A percentile compares a stretch with the other conserved stretches of the same genome.
These are phyloP conservation scores for Dothideomycetes sp. DNA, from an alignment of 2,329 filamentous ascomycete genomes.

Conservation along the genomic window DNA sequence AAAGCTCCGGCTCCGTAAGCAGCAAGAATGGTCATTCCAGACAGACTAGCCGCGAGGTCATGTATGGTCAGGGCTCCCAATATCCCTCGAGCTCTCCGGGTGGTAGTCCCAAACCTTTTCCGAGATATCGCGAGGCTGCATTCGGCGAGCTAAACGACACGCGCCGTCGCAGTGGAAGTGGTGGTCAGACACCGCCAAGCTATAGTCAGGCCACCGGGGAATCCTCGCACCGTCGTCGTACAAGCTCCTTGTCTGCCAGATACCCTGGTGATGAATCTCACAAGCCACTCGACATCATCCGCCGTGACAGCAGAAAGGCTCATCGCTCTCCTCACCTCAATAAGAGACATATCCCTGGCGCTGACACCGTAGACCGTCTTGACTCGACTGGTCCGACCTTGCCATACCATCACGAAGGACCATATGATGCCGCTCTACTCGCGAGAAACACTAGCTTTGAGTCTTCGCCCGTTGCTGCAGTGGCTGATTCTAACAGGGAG, in stretches of 20 bases:
- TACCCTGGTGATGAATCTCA: slow-evolving; percentile 55
- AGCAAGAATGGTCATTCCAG: not conserved
- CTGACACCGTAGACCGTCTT: slow-evolving; percentile 72
- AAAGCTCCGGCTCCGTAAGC: slow-evolving; percentile 8
- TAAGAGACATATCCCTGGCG: slow-evolving; percentile 53
- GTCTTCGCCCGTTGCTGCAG: slow-evolving; percentile 63
- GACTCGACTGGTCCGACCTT: slow-evolving; percentile 54
- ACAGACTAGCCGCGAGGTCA: slow-evolving; percentile 14
- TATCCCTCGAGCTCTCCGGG: slow-evolving; percentile 39
- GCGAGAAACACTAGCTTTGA: slow-evolving; percentile 57
- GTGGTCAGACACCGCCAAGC: slow-evolving; percentile 4
- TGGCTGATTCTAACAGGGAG: slow-evolving; percentile 60
- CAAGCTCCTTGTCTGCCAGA: slow-evolving; percentile 46
- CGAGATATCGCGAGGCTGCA: slow-evolving; percentile 35
- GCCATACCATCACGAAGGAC: slow-evolving; percentile 79
- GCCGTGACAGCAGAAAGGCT: slow-evolving; percentile 52
- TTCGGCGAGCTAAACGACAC: slow-evolving; percentile 20
- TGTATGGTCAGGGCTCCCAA: not conserved
- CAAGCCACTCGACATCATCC: slow-evolving; percentile 56
- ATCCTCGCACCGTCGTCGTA: slow-evolving; percentile 25
- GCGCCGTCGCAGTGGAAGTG: slow-evolving; percentile 12
- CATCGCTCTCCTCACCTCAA: slow-evolving; percentile 55
- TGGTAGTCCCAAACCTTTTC: slow-evolving; percentile 39
- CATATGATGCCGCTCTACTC: slow-evolving; percentile 72
- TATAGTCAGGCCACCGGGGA: slow-evolving; percentile 7